Evolutionary conservation across 1,284 basidiomycete genomes (phyloP).

Genomic region (Ceratobasidium sp.): DNA sequence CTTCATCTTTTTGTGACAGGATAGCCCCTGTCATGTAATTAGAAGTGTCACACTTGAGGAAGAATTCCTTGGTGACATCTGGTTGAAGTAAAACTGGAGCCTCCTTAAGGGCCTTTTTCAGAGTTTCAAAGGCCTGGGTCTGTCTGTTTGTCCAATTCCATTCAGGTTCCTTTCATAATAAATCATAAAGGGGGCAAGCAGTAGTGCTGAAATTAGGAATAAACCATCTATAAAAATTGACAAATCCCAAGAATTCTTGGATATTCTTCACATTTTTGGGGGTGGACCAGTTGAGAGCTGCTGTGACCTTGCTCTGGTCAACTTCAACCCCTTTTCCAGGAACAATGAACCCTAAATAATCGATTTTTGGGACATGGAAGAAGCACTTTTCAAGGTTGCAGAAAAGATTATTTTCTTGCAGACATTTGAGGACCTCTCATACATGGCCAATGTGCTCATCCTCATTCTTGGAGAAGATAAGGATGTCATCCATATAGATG

Average conservation of each 20-base stretch:
- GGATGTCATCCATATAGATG: not conserved
- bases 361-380: not conserved
- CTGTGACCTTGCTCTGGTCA: not conserved
- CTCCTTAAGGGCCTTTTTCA: not conserved
- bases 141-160: not conserved
- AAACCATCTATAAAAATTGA: not conserved
- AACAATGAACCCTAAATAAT: not conserved
- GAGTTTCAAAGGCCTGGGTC: conserved; percentile 14
- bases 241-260: not conserved
- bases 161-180: not conserved
- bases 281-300: not conserved
- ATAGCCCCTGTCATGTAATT: conserved; percentile 3
- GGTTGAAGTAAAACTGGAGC: not conserved
- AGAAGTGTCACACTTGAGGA: conserved; percentile 3
- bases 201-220: not conserved
- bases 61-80: not conserved
- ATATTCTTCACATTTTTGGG: not conserved
- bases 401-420: not conserved
- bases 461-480: not conserved
- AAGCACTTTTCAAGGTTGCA: not conserved
- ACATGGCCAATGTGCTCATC: not conserved
- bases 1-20: conserved; percentile 1
- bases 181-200: not conserved
- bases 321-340: not conserved
- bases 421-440: not conserved